Conservation (phyloP, 257 asterid species). For the Nicotiana obtusifolia region DNA sequence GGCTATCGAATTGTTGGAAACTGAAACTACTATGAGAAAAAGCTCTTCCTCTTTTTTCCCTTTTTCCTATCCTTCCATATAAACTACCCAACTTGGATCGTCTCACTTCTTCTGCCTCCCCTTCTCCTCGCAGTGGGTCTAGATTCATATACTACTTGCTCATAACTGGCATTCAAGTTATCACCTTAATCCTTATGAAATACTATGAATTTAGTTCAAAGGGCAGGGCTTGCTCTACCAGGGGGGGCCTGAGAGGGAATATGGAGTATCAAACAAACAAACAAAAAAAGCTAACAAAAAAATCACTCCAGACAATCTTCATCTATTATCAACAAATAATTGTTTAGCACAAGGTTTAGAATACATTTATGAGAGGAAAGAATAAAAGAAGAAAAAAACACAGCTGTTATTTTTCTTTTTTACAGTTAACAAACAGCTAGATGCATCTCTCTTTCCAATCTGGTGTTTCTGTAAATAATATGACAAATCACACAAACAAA, state of each 20-base stretch:
- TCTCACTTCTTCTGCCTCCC: neutral
- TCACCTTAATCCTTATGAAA: neutral
- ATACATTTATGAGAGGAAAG: slow-evolving; percentile 18
- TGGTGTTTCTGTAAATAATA: slow-evolving; percentile 8
- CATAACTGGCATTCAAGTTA: neutral
- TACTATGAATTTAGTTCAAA: neutral
- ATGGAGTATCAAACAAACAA: neutral
- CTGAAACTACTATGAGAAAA: neutral
- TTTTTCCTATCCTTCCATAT: neutral
- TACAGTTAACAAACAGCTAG: slow-evolving; percentile 80
- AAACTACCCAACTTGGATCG: neutral
- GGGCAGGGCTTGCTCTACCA: neutral
- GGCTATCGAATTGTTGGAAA: neutral
- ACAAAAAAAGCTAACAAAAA: neutral
- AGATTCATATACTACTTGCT: neutral
- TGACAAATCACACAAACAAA: slow-evolving; percentile 22
- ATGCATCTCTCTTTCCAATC: slow-evolving; percentile 15
- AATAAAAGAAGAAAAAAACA: slow-evolving; percentile 17
- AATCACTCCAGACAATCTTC: neutral
- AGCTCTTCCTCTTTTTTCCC: neutral
- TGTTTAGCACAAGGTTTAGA: slow-evolving; percentile 29
- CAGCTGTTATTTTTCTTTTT: slow-evolving; percentile 48
- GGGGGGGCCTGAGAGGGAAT: neutral
- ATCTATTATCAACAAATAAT: slow-evolving; percentile 11
- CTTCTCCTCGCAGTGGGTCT: neutral